Evolutionary conservation across 2,329 filamentous ascomycete genomes (phyloP).

Genomic region (Raffaelea albimanens): DNA sequence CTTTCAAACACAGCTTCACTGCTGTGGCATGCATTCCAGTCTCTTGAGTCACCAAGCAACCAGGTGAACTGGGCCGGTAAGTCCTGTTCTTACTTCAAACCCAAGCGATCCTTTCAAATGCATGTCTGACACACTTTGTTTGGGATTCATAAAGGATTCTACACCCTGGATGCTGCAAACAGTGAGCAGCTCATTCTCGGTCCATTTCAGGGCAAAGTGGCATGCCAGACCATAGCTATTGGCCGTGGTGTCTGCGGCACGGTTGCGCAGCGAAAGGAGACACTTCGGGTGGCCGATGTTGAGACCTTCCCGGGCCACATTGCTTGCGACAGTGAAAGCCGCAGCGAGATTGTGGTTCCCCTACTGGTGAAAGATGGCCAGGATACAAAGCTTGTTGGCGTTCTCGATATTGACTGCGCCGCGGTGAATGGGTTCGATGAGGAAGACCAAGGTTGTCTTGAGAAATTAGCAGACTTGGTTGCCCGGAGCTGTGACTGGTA

Average conservation of each 20-base stretch:
- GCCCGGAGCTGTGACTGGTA: slow-evolving; percentile 56
- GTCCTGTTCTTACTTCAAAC: no score
- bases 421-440: slow-evolving; percentile 57
- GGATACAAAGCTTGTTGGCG: slow-evolving; percentile 32
- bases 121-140: no score
- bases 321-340: slow-evolving; percentile 66
- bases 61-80: slow-evolving; percentile 69
- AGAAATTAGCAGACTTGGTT: slow-evolving; percentile 54
- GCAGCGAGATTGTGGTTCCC: slow-evolving; percentile 76
- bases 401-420: slow-evolving; percentile 74
- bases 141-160: slow-evolving; percentile 50
- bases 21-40: slow-evolving; percentile 72
- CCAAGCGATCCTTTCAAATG: no score
- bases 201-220: slow-evolving; percentile 71
- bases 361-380: slow-evolving; percentile 31
- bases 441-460: slow-evolving; percentile 55
- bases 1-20: slow-evolving; percentile 66
- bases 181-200: slow-evolving; percentile 57
- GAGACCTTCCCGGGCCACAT: slow-evolving; percentile 71
- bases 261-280: slow-evolving; percentile 49
- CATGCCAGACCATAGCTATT: slow-evolving; percentile 69
- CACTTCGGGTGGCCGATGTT: slow-evolving; percentile 62
- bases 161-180: slow-evolving; percentile 45
- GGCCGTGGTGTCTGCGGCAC: slow-evolving; percentile 67
- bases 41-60: slow-evolving; percentile 54